phyloP scores from a whole-genome alignment of 768 basidiomycete genomes.

The Tricholoma matsutake region DNA sequence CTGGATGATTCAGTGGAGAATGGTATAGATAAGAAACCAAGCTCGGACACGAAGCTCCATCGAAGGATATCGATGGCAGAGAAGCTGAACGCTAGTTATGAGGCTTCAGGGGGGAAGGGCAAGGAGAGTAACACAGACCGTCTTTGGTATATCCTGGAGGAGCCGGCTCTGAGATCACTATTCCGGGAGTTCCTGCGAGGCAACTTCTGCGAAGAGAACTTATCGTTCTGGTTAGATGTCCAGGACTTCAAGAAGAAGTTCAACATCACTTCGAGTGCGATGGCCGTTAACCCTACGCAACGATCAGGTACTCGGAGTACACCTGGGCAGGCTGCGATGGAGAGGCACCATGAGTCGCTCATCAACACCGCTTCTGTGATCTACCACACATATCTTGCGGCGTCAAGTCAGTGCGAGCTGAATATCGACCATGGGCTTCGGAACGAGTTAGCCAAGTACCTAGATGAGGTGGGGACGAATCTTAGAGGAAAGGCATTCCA shows the following conservation, averaged over 20 bases:
- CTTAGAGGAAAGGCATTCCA: slow-evolving; percentile 74
- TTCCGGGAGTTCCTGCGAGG: slow-evolving; percentile 93
- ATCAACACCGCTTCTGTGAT: slow-evolving; percentile 94
- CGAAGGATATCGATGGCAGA: slow-evolving; percentile 77
- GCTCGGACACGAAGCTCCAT: slow-evolving; percentile 64
- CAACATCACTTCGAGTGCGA: slow-evolving; percentile 90
- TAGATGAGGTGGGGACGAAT: slow-evolving; percentile 83
- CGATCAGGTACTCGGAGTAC: slow-evolving; percentile 46
- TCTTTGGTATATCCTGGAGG: slow-evolving; percentile 88
- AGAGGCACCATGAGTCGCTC: slow-evolving; percentile 91
- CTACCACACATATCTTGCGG: slow-evolving; percentile 93
- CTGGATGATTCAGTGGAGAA: slow-evolving; percentile 46
- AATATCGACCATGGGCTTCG: slow-evolving; percentile 98
- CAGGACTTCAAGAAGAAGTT: slow-evolving; percentile 97
- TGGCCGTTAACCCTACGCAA: slow-evolving; percentile 46
- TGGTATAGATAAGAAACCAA: slow-evolving; percentile 28
- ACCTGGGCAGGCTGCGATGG: slow-evolving; percentile 87
- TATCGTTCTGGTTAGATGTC: slow-evolving; percentile 96
- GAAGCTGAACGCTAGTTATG: slow-evolving; percentile 57
- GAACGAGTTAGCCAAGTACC: slow-evolving; percentile 90
- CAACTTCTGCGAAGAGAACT: slow-evolving; percentile 98
- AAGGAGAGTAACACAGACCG: slow-evolving; percentile 94
- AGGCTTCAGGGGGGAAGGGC: slow-evolving; percentile 51
- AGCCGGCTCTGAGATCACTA: slow-evolving; percentile 80
- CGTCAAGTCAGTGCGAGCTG: slow-evolving; percentile 91